phyloP scores from a whole-genome alignment of 2,329 filamentous ascomycete genomes.

The Simplicillium sp. region DNA sequence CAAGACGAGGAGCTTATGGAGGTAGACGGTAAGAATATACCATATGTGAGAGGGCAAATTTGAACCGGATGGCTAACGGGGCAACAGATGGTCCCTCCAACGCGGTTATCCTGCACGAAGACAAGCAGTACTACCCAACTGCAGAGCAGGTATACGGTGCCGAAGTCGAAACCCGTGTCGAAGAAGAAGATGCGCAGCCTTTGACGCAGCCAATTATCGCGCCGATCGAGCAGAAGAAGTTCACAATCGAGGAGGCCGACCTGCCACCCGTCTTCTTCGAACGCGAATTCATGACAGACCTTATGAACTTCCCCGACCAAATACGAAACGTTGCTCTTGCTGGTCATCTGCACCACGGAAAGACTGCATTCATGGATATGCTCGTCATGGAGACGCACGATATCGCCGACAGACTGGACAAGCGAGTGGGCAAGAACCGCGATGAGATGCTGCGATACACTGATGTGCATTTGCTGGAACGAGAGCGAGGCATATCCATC shows the following conservation, averaged over 20 bases:
- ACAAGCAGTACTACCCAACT: slow-evolving; percentile 99
- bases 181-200: slow-evolving; percentile 94
- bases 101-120: slow-evolving; percentile 94
- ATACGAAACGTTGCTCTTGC: slow-evolving; percentile 87
- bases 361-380: slow-evolving; percentile 98
- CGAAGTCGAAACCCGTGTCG: slow-evolving; percentile 90
- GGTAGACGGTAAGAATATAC: slow-evolving; percentile 56
- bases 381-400: slow-evolving; percentile 92
- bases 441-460: slow-evolving; percentile 94
- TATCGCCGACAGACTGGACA: slow-evolving; percentile 67
- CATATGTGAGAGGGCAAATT: not conserved
- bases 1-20: slow-evolving; percentile 77
- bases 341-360: slow-evolving; percentile 92
- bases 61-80: slow-evolving; percentile 13
- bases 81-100: slow-evolving; percentile 72
- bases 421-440: slow-evolving; percentile 67
- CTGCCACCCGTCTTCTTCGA: slow-evolving; percentile 83
- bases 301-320: slow-evolving; percentile 94
- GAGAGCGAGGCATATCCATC: slow-evolving; percentile 81
- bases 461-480: slow-evolving; percentile 80
- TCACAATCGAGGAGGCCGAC: slow-evolving; percentile 85
- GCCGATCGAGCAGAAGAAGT: slow-evolving; percentile 90
- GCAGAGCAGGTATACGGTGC: slow-evolving; percentile 90
- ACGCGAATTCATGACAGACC: slow-evolving; percentile 84
- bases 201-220: slow-evolving; percentile 88